Conservation (phyloP, 208 protist genomes). For the Plasmodiophora brassicae region DNA sequence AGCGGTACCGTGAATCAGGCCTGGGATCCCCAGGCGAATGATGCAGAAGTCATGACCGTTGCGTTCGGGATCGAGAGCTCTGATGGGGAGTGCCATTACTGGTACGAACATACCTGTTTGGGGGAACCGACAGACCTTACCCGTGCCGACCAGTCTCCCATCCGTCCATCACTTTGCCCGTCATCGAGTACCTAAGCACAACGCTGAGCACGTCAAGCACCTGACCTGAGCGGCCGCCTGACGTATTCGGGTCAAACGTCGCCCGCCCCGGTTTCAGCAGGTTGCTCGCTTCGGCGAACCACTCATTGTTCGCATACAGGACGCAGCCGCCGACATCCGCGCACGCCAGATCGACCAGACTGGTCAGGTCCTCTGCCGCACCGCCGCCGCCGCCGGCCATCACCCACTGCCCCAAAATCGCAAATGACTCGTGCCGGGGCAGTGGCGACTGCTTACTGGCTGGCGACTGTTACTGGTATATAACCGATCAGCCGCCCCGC, state of each 20-base stretch:
- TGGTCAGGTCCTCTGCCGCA: neutral
- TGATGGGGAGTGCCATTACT: neutral
- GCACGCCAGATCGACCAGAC: neutral
- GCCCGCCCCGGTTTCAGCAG: neutral
- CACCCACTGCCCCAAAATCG: no score
- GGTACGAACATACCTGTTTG: neutral
- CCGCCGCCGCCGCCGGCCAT: no score
- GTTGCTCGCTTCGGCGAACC: neutral
- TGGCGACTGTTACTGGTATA: no score
- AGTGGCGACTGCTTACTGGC: no score
- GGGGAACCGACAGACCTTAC: neutral
- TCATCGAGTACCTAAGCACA: no score
- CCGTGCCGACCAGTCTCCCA: slow-evolving; percentile 5
- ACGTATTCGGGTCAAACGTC: neutral
- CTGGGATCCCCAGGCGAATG: neutral
- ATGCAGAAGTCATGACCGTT: slow-evolving; percentile 6
- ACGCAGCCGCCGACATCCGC: neutral
- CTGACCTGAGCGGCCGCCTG: no score
- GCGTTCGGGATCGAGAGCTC: neutral
- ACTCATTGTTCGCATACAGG: slow-evolving; percentile 3
- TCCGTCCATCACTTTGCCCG: neutral
- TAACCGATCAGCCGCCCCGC: no score
- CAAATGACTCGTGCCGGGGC: no score
- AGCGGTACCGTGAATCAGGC: neutral
- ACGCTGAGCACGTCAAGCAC: no score